Base-by-base conservation (phyloP, 306 rosid genomes). In the Dicorynia guianensis region DNA sequence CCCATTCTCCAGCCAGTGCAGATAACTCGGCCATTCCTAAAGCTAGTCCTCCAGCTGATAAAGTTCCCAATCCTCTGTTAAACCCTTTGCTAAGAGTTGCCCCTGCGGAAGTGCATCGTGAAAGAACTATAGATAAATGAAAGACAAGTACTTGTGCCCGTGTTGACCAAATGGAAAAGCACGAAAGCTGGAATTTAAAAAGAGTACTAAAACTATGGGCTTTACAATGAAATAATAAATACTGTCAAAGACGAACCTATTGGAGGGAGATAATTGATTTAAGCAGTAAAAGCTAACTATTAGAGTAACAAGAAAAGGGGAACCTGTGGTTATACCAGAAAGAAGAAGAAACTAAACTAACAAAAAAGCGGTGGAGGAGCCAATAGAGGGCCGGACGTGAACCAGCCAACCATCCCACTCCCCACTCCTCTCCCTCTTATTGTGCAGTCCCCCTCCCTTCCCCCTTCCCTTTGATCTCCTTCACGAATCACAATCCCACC, bases 81-180 rank as follows among this genome's bases (percentile, higher is more conserved):
- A 96, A 81, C 76, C 99, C 98, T 67, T 89, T 93, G 87, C 91
- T 96, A 11, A 96, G 83, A 53, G 99, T 96, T 61, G 99, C 99
- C 75, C 99, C 99, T 96, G 81, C 72, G 77, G 3, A 44, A 55
- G 49, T 83, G 42, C 49, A 44, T 6, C 10, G 38, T 52, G 54
- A 66, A 34, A 25, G 39, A 34, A 35, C 54, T 15, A 30, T 33
- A 42, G 57, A 17, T 53, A 65, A 69, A 48, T 50, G 36, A 30
- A 48, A 50, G 15, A 13, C 11, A 39, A 5, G 47, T 15, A 25
- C 40, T 12, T 38, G 50, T 50, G 14, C 42, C 61, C n/a, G 14
- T 33, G 14, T 25, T 65, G 3, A 48, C n/a, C 89, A 56, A 65
- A 53, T 17, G 36, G 35, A 67, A 42, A 57, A n/a, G 30, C 77